Conservation (phyloP, 192 early-diverging fungal species). For the Spinellus fusiger region DNA sequence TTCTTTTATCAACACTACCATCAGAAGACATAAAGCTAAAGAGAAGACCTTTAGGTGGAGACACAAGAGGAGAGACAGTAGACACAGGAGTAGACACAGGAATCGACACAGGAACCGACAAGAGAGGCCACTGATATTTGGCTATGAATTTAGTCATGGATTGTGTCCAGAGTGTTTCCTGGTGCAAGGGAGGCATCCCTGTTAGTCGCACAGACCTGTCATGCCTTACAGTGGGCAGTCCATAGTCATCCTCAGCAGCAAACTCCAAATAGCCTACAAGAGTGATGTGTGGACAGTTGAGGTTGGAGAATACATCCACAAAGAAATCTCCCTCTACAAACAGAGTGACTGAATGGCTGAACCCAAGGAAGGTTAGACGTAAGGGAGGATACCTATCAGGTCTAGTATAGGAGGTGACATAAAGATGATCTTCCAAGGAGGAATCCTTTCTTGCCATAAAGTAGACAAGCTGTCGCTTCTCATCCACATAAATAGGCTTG, state of each 20-base stretch:
- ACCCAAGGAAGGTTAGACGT: slow-evolving; percentile 43
- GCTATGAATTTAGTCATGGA: too few relatives aligned
- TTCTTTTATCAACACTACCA: too few relatives aligned
- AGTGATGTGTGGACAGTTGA: slow-evolving; percentile 30
- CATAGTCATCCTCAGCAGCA: too few relatives aligned
- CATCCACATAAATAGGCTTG: slow-evolving; percentile 50
- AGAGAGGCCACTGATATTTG: too few relatives aligned
- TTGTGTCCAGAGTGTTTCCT: too few relatives aligned
- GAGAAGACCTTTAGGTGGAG: slow-evolving; percentile 13
- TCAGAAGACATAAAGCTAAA: slow-evolving; percentile 16
- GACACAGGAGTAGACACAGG: not conserved
- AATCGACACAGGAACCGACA: too few relatives aligned
- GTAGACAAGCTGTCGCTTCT: slow-evolving; percentile 44
- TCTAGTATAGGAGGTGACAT: slow-evolving; percentile 45
- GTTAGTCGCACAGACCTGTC: too few relatives aligned
- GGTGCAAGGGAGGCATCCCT: too few relatives aligned
- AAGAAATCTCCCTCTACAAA: slow-evolving; percentile 31
- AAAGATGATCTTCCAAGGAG: slow-evolving; percentile 56
- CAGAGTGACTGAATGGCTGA: slow-evolving; percentile 40
- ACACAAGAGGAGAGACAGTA: not conserved
- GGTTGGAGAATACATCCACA: slow-evolving; percentile 42
- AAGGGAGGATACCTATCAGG: not conserved
- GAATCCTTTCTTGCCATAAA: slow-evolving; percentile 54
- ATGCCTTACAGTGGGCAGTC: too few relatives aligned
- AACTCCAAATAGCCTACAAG: too few relatives aligned